Evolutionary conservation across 129 eudicot species (phyloP).

Genomic region (Rutidosis leptorrhynchoides): DNA sequence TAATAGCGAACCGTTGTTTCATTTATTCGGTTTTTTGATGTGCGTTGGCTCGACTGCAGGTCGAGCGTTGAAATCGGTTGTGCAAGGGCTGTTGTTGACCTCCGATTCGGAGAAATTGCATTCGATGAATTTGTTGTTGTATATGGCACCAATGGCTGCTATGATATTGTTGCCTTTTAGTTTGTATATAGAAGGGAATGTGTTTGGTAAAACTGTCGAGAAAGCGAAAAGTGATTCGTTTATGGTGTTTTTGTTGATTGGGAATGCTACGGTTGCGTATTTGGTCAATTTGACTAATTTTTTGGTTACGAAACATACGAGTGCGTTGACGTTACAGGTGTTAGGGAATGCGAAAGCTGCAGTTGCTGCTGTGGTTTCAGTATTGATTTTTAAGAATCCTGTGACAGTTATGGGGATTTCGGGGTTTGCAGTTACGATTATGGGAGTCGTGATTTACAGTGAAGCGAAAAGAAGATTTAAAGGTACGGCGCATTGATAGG

Average conservation of each 20-base stretch:
- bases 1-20: slow-evolving; percentile 79
- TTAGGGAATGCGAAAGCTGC: slow-evolving; percentile 85
- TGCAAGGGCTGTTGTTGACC: slow-evolving; percentile 66
- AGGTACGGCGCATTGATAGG: slow-evolving; percentile 63
- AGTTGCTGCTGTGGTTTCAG: slow-evolving; percentile 72
- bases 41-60: slow-evolving; percentile 74
- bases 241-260: slow-evolving; percentile 59
- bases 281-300: slow-evolving; percentile 72
- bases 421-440: slow-evolving; percentile 67
- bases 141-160: slow-evolving; percentile 91
- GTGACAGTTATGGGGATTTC: slow-evolving; percentile 79
- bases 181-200: slow-evolving; percentile 74
- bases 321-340: slow-evolving; percentile 78
- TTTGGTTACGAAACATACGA: slow-evolving; percentile 73
- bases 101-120: slow-evolving; percentile 69
- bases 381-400: slow-evolving; percentile 74
- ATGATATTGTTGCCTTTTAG: slow-evolving; percentile 57
- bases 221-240: slow-evolving; percentile 53
- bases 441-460: slow-evolving; percentile 86
- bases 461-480: slow-evolving; percentile 77
- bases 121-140: slow-evolving; percentile 68
- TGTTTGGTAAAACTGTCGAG: slow-evolving; percentile 45
- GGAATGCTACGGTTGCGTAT: slow-evolving; percentile 77
- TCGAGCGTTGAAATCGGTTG: slow-evolving; percentile 74
- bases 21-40: slow-evolving; percentile 65